Conservation (phyloP, 495 filamentous ascomycete species). For the Immersiella caudata region DNA sequence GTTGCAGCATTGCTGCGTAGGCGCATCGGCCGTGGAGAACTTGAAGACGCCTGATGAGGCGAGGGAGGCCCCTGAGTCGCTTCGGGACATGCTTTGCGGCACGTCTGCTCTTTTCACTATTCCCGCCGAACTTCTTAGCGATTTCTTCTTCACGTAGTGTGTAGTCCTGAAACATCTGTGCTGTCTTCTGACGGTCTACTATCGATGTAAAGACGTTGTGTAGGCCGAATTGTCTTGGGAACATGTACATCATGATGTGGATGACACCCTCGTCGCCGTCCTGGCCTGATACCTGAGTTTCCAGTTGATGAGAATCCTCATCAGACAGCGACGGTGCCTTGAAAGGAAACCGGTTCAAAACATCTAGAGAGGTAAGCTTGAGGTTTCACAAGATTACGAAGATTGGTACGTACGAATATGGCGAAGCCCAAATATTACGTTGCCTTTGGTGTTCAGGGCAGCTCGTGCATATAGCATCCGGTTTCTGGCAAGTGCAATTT, state of each 20-base stretch:
- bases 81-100: slow-evolving; percentile 63
- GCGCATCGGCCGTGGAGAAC: slow-evolving; percentile 71
- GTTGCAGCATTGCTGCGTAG: slow-evolving; percentile 71
- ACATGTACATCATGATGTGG: slow-evolving; percentile 88
- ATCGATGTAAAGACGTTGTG: slow-evolving; percentile 86
- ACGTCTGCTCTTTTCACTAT: slow-evolving; percentile 23
- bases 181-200: slow-evolving; percentile 64
- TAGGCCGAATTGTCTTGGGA: slow-evolving; percentile 85
- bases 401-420: slow-evolving; percentile 70
- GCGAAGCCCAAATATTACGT: slow-evolving; percentile 71
- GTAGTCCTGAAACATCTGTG: slow-evolving; percentile 77
- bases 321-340: slow-evolving; percentile 16
- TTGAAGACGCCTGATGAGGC: slow-evolving; percentile 69
- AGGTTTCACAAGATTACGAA: neutral
- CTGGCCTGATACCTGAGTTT: neutral
- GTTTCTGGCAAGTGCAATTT: slow-evolving; percentile 76
- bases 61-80: slow-evolving; percentile 66
- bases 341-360: slow-evolving; percentile 73
- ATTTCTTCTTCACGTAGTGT: slow-evolving; percentile 85
- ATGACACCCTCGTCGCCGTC: slow-evolving; percentile 57
- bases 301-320: slow-evolving; percentile 5
- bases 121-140: slow-evolving; percentile 36
- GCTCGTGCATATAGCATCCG: slow-evolving; percentile 85
- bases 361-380: slow-evolving; percentile 58
- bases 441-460: slow-evolving; percentile 65